phyloP scores from a whole-genome alignment of 768 basidiomycete genomes.

The Lyophyllum semitale region DNA sequence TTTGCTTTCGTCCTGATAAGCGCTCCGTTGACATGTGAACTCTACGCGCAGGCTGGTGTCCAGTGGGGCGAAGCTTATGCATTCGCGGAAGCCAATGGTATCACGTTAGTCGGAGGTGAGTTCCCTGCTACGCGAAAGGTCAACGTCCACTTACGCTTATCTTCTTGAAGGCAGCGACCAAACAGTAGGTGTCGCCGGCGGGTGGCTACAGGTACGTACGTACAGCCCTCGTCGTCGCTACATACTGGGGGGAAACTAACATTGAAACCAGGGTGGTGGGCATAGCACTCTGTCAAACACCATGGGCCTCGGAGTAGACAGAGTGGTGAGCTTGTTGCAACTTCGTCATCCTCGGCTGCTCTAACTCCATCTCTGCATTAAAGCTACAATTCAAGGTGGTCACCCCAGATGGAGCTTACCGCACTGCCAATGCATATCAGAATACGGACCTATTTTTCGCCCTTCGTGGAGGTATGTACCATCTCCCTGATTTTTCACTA shows the following conservation, averaged over 20 bases:
- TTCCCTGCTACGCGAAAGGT: not conserved
- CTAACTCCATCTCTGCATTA: not conserved
- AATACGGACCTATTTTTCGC: constrained; percentile 58
- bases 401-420: constrained; percentile 49
- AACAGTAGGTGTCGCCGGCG: constrained; percentile 43
- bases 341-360: not conserved
- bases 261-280: constrained; percentile 35
- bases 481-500: not conserved
- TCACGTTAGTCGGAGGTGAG: constrained; percentile 46
- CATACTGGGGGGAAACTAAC: not conserved
- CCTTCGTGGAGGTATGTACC: constrained; percentile 40
- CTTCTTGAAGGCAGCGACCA: constrained; percentile 32
- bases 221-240: not conserved
- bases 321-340: constrained; percentile 34
- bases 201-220: constrained; percentile 35
- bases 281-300: constrained; percentile 44
- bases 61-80: constrained; percentile 45
- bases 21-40: not conserved
- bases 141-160: not conserved
- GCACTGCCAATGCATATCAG: constrained; percentile 48
- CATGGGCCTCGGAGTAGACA: constrained; percentile 48
- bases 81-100: constrained; percentile 44
- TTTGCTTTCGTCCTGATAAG: not conserved
- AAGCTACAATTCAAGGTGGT: constrained; percentile 54
- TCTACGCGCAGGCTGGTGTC: constrained; percentile 38